Percentiles rank a stretch among this genome's conserved stretches.
Evolutionary conservation across 805 yeast genomes (phyloP).

Genomic region (Saturnispora serradocipensis): DNA sequence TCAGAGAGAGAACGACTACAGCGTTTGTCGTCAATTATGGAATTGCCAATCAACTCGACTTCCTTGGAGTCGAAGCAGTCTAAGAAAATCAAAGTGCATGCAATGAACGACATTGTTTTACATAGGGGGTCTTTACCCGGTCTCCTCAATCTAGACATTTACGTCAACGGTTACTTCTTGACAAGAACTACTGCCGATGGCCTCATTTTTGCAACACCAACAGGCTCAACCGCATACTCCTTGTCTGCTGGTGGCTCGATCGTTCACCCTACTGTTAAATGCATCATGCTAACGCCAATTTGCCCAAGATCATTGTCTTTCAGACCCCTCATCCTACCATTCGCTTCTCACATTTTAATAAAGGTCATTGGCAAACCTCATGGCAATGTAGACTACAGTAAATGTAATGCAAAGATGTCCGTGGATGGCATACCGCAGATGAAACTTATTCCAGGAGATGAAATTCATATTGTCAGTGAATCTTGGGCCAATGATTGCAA

Average conservation of each 20-base stretch:
- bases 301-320: conserved; percentile 90
- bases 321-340: conserved; percentile 77
- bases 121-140: conserved; percentile 88
- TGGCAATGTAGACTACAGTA: conserved; percentile 20
- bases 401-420: conserved; percentile 45
- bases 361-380: conserved; percentile 41
- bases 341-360: conserved; percentile 62
- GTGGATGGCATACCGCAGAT: conserved; percentile 81
- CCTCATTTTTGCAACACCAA: conserved; percentile 75
- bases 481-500: conserved; percentile 43
- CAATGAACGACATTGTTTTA: conserved; percentile 85
- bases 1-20: conserved; percentile 10
- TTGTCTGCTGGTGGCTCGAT: conserved; percentile 87
- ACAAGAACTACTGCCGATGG: conserved; percentile 95
- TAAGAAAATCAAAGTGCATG: conserved; percentile 35
- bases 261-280: conserved; percentile 80
- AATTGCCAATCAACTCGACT: conserved; percentile 12
- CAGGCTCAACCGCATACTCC: conserved; percentile 93
- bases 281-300: conserved; percentile 77
- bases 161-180: conserved; percentile 71
- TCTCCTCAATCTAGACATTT: conserved; percentile 74
- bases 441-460: conserved; percentile 65
- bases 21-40: conserved; percentile 10
- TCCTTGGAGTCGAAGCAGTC: conserved; percentile 12
- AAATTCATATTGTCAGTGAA: conserved; percentile 62